Evolutionary conservation across 164 flowering plant genomes (phyloP), one percentile per base, ranked within the genome.

Genomic region (Akebia trifoliata): DNA sequence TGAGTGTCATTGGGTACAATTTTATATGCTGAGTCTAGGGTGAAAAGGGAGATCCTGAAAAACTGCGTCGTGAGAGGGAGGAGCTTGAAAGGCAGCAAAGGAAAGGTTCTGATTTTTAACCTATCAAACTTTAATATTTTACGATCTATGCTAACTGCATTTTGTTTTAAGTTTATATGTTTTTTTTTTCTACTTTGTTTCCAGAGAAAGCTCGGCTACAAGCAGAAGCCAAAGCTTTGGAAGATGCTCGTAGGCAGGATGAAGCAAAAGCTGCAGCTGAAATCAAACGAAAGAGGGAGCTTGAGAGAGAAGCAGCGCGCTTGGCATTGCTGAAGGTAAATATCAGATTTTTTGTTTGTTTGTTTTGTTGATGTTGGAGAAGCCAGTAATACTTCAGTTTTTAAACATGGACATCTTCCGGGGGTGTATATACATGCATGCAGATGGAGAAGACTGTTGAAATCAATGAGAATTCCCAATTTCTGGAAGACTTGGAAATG

Each of bases 381-480:
- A n/a, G n/a, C n/a, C n/a, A n/a, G n/a, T n/a, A n/a, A n/a, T n/a
- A n/a, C n/a, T n/a, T n/a, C n/a, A n/a, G n/a, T n/a, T n/a, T n/a
- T n/a, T n/a, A n/a, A n/a, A n/a, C n/a, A n/a, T n/a, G n/a, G n/a
- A n/a, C n/a, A n/a, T n/a, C n/a, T n/a, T n/a, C n/a, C n/a, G n/a
- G n/a, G n/a, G n/a, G n/a, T n/a, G n/a, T n/a, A n/a, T n/a, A n/a
- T n/a, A n/a, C n/a, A n/a, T n/a, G n/a, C n/a, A n/a, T 72, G 69
- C 82, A 92, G 98, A 86, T 92, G 81, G 95, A 89, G 62, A 86
- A 84, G 67, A 92, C 96, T 35, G 95, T 92, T 49, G 95, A 86
- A 45, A 89, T 92, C 12, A 79, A 86, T 69, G 98, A 83, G 66
- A 87, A 80, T 40, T 70, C 84, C 21, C 78, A 63, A 53, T 83